Percentiles rank a stretch among this genome's conserved stretches.
Evolutionary conservation across 805 yeast species (phyloP).

Genomic region (Suhomyces xylopsoci): DNA sequence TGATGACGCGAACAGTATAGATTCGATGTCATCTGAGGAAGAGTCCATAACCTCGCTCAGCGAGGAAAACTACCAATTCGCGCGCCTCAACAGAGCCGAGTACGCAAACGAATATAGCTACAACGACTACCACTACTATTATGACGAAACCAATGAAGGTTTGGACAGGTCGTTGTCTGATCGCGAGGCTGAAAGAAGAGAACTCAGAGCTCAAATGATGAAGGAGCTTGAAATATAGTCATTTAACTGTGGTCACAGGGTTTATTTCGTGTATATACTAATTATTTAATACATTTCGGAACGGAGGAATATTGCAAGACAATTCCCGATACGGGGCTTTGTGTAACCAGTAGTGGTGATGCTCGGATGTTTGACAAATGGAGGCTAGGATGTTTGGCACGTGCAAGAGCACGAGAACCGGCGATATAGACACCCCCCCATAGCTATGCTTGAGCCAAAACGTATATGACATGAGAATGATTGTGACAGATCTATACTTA

Average conservation of each 20-base stretch:
- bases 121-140: slow-evolving; percentile 11
- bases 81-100: not conserved
- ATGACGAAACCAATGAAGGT: slow-evolving; percentile 6
- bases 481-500: no score
- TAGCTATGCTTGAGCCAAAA: no score
- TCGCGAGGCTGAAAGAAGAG: slow-evolving; percentile 32
- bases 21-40: slow-evolving; percentile 16
- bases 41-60: slow-evolving; percentile 12
- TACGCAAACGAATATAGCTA: slow-evolving; percentile 1
- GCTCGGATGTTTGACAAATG: no score
- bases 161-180: slow-evolving; percentile 16
- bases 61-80: slow-evolving; percentile 5
- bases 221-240: slow-evolving; percentile 24
- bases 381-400: not conserved
- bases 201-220: slow-evolving; percentile 37
- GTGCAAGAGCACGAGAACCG: not conserved
- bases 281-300: not conserved
- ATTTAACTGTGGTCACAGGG: not conserved
- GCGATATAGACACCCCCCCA: no score
- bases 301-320: not conserved
- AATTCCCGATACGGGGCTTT: not conserved
- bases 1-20: slow-evolving; percentile 11
- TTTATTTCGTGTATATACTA: slow-evolving; percentile 4
- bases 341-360: no score
- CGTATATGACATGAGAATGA: no score